Percentiles rank a stretch among this genome's conserved stretches.
These are phyloP conservation scores for Ogataea zsoltii DNA, from an alignment of 805 yeast genomes.

Conservation along the genomic window DNA sequence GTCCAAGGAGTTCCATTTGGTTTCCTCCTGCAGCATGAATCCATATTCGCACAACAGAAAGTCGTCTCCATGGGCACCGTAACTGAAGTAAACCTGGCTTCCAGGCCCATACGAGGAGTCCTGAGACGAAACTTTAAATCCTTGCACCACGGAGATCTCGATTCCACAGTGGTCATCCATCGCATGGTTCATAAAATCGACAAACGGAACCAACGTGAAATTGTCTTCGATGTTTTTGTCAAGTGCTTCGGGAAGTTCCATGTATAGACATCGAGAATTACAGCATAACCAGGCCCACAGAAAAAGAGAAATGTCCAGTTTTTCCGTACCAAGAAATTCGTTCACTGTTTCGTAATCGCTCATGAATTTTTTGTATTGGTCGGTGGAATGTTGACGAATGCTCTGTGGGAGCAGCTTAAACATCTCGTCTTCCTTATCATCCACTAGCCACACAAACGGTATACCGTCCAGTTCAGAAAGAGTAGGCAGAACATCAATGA, in stretches of 20 bases:
- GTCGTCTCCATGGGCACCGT: slow-evolving; percentile 88
- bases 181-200: slow-evolving; percentile 82
- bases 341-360: slow-evolving; percentile 45
- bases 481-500: slow-evolving; percentile 63
- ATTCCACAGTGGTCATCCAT: slow-evolving; percentile 54
- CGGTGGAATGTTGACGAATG: slow-evolving; percentile 39
- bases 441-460: slow-evolving; percentile 65
- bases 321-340: slow-evolving; percentile 19
- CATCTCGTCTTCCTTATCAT: slow-evolving; percentile 28
- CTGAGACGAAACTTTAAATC: slow-evolving; percentile 53
- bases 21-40: slow-evolving; percentile 47
- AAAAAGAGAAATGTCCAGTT: slow-evolving; percentile 34
- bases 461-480: slow-evolving; percentile 50
- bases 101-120: slow-evolving; percentile 31
- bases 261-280: slow-evolving; percentile 88
- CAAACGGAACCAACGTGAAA: slow-evolving; percentile 88
- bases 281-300: slow-evolving; percentile 84
- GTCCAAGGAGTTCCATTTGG: slow-evolving; percentile 73
- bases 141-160: slow-evolving; percentile 40
- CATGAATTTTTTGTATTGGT: slow-evolving; percentile 44
- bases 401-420: slow-evolving; percentile 46
- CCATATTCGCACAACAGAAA: slow-evolving; percentile 87
- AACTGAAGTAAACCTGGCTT: slow-evolving; percentile 70
- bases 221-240: slow-evolving; percentile 56
- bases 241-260: slow-evolving; percentile 50